Base-by-base conservation (phyloP, 257 asterid genomes). In the Rauvolfia tetraphylla region DNA sequence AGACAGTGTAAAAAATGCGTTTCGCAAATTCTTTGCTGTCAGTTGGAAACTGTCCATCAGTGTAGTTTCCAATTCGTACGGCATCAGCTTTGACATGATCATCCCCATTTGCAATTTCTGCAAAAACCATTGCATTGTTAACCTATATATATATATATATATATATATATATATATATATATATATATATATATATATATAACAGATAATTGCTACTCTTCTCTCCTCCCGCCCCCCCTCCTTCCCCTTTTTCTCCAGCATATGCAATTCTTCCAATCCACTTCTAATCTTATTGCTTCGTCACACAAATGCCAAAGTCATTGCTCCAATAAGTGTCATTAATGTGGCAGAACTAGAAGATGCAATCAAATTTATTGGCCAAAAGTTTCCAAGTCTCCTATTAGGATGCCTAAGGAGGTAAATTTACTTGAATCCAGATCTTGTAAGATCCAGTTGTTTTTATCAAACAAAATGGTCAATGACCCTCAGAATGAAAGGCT, bases 61-160 rank as follows among this genome's bases (percentile, higher is more conserved):
- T 57, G 77, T 95, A 95, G 75, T 83, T 89, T 80, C 98, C 98
- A 72, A 95, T 88, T 80, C 98, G 86, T 57, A 87, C 83, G 75
- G 98, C 98, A 87, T 95, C 98, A 81, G 88, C 85, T 84, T 92
- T 92, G 73, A 95, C 93, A 81, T 92, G 97, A 82, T 92, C 90
- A 76, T 90, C 92, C 46, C 96, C 98, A 53, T 88, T 85, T 71
- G 82, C 82, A 77, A 92, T 92, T 78, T 87, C 98, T 95, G 90
- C 81, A 85, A 68, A 54, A 87, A 68, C 6, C 67, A 75, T 57
- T 70, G 75, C 57, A 72, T 36, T 49, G 34, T 71, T 57, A 63
- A 75, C 74, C 65, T 78, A 70, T 72, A 3, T 3, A 41, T 3
- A 41, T 41, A 8, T 41, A 41, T 41, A 41, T 3, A 70, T 72